phyloP scores from a whole-genome alignment of 192 early-diverging fungal genomes.

The Linnemannia hyalina region DNA sequence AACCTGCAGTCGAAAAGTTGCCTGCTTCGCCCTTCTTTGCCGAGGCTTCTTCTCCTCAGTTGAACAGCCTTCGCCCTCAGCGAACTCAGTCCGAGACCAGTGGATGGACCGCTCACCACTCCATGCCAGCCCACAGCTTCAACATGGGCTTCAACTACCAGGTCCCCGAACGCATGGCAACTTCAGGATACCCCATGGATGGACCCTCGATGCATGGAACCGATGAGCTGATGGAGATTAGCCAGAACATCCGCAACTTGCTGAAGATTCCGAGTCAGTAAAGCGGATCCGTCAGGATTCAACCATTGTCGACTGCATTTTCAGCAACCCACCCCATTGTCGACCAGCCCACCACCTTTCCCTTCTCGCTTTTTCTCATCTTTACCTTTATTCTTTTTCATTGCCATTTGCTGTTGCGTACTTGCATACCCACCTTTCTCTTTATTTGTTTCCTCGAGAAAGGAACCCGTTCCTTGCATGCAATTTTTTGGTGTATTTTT shows the following conservation, averaged over 20 bases:
- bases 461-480: neutral
- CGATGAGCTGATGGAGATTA: conserved; percentile 57
- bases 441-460: conserved; percentile 13
- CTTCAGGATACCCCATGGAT: conserved; percentile 44
- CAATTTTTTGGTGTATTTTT: neutral
- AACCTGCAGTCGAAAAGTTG: conserved; percentile 1
- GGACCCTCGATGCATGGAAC: conserved; percentile 10
- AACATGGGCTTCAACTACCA: conserved; percentile 12
- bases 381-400: neutral
- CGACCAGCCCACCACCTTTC: neutral
- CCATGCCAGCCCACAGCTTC: conserved; percentile 15
- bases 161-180: conserved; percentile 56
- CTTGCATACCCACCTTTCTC: neutral
- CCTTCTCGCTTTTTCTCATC: neutral
- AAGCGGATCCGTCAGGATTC: neutral
- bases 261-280: conserved; percentile 62
- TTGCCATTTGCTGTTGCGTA: conserved; percentile 10
- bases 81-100: conserved; percentile 31
- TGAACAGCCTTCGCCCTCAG: conserved; percentile 34
- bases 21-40: conserved; percentile 30
- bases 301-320: neutral
- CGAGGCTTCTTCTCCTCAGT: conserved; percentile 39
- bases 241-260: conserved; percentile 58
- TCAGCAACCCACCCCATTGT: neutral
- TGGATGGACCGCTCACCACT: conserved; percentile 17